These are phyloP conservation scores for Aureobasidium namibiae DNA, from an alignment of 2,329 filamentous ascomycete species.

Conservation along the genomic window DNA sequence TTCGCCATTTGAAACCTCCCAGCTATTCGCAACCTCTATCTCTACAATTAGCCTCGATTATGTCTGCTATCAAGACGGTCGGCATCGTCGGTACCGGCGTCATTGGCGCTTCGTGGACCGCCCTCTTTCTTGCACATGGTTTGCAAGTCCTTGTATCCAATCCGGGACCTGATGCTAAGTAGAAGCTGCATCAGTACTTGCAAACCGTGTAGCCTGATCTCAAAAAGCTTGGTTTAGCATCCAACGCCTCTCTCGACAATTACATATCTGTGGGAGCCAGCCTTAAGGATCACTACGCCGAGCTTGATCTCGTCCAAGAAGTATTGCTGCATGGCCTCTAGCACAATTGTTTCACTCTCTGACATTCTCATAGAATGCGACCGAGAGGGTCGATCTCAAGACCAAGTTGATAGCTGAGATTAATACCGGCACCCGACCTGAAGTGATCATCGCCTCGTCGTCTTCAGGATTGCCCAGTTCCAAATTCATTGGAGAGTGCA, in stretches of 20 bases:
- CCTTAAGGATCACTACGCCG: slow-evolving; percentile 11
- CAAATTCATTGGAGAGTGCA: slow-evolving; percentile 36
- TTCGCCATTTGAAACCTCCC: too few species aligned
- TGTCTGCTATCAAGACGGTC: slow-evolving; percentile 19
- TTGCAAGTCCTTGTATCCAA: slow-evolving; percentile 36
- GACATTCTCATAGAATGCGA: slow-evolving; percentile 40
- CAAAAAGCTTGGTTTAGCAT: slow-evolving; percentile 15
- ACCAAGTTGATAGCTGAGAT: slow-evolving; percentile 44
- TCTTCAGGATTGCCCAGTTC: slow-evolving; percentile 52
- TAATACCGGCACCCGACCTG: slow-evolving; percentile 34
- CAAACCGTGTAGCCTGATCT: slow-evolving; percentile 19
- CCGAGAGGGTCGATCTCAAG: slow-evolving; percentile 47
- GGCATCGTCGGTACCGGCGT: slow-evolving; percentile 31
- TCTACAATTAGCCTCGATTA: too few species aligned
- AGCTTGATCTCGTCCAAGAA: slow-evolving; percentile 31
- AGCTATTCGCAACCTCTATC: too few species aligned
- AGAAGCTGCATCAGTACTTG: slow-evolving; percentile 22
- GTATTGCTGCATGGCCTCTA: slow-evolving; percentile 2
- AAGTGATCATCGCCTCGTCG: slow-evolving; percentile 48
- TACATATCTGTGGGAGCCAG: slow-evolving; percentile 19
- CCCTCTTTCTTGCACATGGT: slow-evolving; percentile 32
- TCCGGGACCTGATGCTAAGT: slow-evolving; percentile 29
- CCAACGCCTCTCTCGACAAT: slow-evolving; percentile 15
- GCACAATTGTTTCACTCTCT: too few species aligned
- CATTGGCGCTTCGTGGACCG: slow-evolving; percentile 36